Evolutionary conservation across 768 basidiomycete genomes (phyloP).

Genomic region (Tulasnella sp.): DNA sequence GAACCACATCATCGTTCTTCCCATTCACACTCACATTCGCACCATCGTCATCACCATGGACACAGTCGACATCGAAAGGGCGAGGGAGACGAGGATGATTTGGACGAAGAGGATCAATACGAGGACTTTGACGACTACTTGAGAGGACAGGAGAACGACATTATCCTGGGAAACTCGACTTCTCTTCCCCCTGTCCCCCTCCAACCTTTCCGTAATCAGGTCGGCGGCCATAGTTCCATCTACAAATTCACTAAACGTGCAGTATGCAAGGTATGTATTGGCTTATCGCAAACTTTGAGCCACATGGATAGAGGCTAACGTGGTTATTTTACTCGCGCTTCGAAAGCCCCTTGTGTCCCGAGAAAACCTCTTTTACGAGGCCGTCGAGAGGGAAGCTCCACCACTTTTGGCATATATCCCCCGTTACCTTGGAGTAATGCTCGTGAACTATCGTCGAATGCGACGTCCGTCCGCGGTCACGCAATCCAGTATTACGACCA

Average conservation of each 20-base stretch:
- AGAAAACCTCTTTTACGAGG: constrained; percentile 96
- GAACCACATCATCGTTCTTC: not conserved
- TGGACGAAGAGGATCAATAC: constrained; percentile 22
- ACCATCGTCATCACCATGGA: not conserved
- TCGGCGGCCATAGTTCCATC: constrained; percentile 93
- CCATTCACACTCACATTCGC: too few relatives aligned
- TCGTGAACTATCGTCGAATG: constrained; percentile 87
- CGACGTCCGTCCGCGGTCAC: constrained; percentile 19
- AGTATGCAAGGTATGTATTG: constrained; percentile 80
- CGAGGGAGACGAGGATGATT: not conserved
- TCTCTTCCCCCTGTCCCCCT: constrained; percentile 79
- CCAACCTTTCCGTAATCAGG: constrained; percentile 92
- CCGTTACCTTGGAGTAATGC: constrained; percentile 97
- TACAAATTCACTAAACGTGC: constrained; percentile 97
- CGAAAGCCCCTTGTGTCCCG: constrained; percentile 87
- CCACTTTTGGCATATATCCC: constrained; percentile 89
- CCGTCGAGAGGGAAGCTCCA: constrained; percentile 87
- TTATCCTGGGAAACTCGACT: not conserved
- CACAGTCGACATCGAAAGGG: not conserved
- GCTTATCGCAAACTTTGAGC: not conserved
- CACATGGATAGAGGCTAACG: not conserved
- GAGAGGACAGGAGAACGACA: constrained; percentile 21
- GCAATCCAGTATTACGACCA: not conserved
- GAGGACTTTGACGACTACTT: constrained; percentile 27
- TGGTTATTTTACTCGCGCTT: not conserved